A percentile compares a stretch with the other conserved stretches of the same genome.
These are phyloP conservation scores for Talaromyces rugulosus DNA, from an alignment of 2,329 filamentous ascomycete genomes.

Conservation along the genomic window DNA sequence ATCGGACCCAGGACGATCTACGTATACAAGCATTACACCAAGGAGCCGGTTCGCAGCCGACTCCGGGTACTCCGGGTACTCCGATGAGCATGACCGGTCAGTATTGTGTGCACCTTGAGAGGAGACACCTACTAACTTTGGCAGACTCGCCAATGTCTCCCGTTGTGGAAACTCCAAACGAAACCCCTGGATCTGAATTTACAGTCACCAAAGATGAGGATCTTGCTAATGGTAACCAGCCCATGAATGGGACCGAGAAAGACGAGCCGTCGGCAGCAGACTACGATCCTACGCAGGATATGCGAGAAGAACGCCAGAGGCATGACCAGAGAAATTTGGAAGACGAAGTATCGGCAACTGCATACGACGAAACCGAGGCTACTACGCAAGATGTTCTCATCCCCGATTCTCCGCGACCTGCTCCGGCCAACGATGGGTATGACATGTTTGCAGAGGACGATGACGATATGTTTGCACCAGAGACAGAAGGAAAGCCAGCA, in stretches of 20 bases:
- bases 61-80: constrained; percentile 43
- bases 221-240: constrained; percentile 53
- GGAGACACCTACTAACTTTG: constrained; percentile 40
- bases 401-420: constrained; percentile 32
- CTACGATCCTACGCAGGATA: constrained; percentile 84
- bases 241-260: constrained; percentile 45
- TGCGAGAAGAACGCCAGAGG: constrained; percentile 74
- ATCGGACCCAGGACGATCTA: constrained; percentile 65
- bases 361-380: constrained; percentile 57
- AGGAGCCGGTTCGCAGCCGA: constrained; percentile 50
- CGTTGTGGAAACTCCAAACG: constrained; percentile 45
- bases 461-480: constrained; percentile 89
- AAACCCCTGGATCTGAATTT: constrained; percentile 50
- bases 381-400: constrained; percentile 50
- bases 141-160: constrained; percentile 16
- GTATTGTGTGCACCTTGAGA: neutral
- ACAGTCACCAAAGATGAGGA: constrained; percentile 64
- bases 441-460: constrained; percentile 63
- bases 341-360: constrained; percentile 50
- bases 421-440: constrained; percentile 50
- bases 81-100: constrained; percentile 14
- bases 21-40: constrained; percentile 70
- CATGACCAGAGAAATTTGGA: constrained; percentile 59
- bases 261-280: constrained; percentile 88
- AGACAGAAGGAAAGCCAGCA: constrained; percentile 49